A percentile compares a stretch with the other conserved stretches of the same genome.
Evolutionary conservation across 2,329 filamentous ascomycete genomes (phyloP).

Genomic region (Aquanectria penicillioides): DNA sequence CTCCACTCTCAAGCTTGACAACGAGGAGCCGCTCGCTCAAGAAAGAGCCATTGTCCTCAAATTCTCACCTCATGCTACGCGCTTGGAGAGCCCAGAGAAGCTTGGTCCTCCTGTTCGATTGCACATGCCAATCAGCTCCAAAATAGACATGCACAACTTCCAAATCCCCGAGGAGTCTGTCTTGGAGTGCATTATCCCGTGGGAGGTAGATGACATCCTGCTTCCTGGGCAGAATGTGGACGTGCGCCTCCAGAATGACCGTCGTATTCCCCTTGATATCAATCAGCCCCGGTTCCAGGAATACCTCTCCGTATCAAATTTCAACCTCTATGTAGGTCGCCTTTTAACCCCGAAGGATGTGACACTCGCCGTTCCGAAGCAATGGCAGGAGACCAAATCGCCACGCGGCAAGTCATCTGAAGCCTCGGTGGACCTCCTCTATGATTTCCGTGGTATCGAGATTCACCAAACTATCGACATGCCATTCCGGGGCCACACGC

Average conservation of each 20-base stretch:
- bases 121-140: slow-evolving; percentile 43
- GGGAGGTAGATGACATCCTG: slow-evolving; percentile 54
- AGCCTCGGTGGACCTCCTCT: slow-evolving; percentile 38
- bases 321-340: slow-evolving; percentile 56
- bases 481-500: slow-evolving; percentile 54
- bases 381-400: slow-evolving; percentile 9
- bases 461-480: slow-evolving; percentile 58
- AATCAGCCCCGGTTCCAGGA: slow-evolving; percentile 47
- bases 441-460: slow-evolving; percentile 62
- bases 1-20: slow-evolving; percentile 47
- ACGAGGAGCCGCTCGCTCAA: slow-evolving; percentile 37
- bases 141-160: slow-evolving; percentile 42
- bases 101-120: slow-evolving; percentile 42
- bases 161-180: slow-evolving; percentile 43
- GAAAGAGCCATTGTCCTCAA: slow-evolving; percentile 55
- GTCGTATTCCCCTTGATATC: slow-evolving; percentile 52
- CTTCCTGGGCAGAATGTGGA: slow-evolving; percentile 60
- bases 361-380: slow-evolving; percentile 23
- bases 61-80: slow-evolving; percentile 52
- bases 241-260: slow-evolving; percentile 53
- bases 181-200: slow-evolving; percentile 44
- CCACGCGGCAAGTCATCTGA: neutral
- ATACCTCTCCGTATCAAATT: slow-evolving; percentile 57
- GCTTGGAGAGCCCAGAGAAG: neutral
- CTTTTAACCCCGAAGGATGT: slow-evolving; percentile 51